Conservation (phyloP, 495 filamentous ascomycete genomes). For the Aspergillus bridgeri region DNA sequence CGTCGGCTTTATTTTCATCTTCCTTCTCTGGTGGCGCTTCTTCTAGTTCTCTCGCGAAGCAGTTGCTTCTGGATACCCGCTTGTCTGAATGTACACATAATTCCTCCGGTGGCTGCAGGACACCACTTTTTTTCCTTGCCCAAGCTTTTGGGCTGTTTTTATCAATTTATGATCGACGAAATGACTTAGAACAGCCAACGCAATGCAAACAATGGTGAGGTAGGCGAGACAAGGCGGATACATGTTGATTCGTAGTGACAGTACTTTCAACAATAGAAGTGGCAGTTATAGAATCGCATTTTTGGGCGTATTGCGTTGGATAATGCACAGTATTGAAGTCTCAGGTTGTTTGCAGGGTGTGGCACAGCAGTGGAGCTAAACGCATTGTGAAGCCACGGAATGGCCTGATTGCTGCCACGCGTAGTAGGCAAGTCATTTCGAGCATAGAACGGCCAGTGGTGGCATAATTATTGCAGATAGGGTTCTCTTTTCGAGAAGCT, state of each 20-base stretch:
- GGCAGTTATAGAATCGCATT: no score
- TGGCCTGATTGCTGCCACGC: neutral
- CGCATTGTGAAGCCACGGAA: neutral
- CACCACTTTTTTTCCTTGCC: constrained; percentile 27
- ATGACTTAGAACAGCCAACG: neutral
- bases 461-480: neutral
- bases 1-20: constrained; percentile 71
- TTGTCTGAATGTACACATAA: constrained; percentile 46
- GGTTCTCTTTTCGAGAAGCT: constrained; percentile 16
- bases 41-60: constrained; percentile 50
- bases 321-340: neutral
- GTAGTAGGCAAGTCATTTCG: neutral
- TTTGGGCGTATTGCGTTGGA: neutral
- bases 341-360: neutral
- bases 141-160: constrained; percentile 7
- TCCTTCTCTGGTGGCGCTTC: constrained; percentile 91
- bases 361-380: no score
- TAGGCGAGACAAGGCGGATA: neutral
- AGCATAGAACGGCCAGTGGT: neutral
- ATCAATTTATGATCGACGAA: constrained; percentile 6
- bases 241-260: neutral
- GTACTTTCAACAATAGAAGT: no score
- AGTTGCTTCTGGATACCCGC: constrained; percentile 13
- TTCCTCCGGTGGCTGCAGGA: constrained; percentile 38
- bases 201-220: neutral